Base-by-base conservation (phyloP, 1,139 yeast genomes). In the Yamadazyma friedrichii region DNA sequence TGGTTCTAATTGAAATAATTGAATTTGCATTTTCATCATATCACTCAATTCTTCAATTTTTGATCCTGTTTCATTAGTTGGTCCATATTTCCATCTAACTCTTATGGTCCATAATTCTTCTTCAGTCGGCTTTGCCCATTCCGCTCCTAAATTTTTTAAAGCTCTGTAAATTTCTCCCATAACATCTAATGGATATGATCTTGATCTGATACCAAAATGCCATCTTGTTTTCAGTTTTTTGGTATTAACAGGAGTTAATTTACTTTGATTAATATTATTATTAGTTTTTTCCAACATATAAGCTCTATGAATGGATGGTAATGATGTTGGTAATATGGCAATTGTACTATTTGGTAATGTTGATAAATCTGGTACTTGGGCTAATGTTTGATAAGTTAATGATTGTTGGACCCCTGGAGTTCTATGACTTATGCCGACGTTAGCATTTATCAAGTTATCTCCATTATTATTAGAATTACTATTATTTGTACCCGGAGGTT, bases 161-260 rank as follows among this genome's bases (percentile, higher is more conserved):
- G 98, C 98, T 35, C 97, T 76, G 64, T 94, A 93, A 32, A 93
- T 91, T 59, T 94, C 99, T 24, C 98, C 97, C 98, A 93, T 93
- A 8, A 93, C 98, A 61, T 93, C 99, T 51, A 93, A 72, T 29
- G 99, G 98, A 59, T 93, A 93, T 1, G 97, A 88, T 55, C 98
- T 77, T 9, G 97, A 88, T 56, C 99, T 76, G 46, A 93, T 93
- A 46, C 99, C 99, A 59, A 94, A 94, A 70, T 93, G 98, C 99
- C 99, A 93, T 64, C 96, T 82, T 9, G 96, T 88, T 62, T 88
- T 93, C 51, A 93, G 86, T 59, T 88, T 88, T 59, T 89, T 89
- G 32, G 85, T 76, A 9, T 87, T 76, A 16, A 85, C 78, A 1
- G 96, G 95, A 42, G 80, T 80, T 37, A 87, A 78, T 51, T 83